Evolutionary conservation across 2,329 filamentous ascomycete species (phyloP).

Genomic region (Periconia digitata): DNA sequence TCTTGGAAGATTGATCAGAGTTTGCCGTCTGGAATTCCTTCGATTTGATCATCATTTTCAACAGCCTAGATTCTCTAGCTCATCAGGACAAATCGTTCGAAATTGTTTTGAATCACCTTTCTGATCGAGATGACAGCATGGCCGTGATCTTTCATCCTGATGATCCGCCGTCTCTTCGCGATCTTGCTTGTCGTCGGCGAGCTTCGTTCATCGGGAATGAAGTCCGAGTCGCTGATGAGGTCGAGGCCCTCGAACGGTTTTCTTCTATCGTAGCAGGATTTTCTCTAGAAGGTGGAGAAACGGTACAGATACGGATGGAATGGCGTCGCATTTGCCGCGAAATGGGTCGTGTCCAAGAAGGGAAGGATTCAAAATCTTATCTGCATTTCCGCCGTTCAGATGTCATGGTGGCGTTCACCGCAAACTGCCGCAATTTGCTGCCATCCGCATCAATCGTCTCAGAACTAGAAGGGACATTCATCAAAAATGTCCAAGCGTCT

Average conservation of each 20-base stretch:
- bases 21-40: too few relatives aligned
- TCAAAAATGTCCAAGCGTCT: slow-evolving; percentile 59
- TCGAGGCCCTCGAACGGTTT: slow-evolving; percentile 55
- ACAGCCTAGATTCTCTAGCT: slow-evolving; percentile 65
- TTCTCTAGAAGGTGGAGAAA: slow-evolving; percentile 32
- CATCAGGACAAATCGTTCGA: slow-evolving; percentile 52
- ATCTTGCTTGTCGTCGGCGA: slow-evolving; percentile 52
- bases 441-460: slow-evolving; percentile 50
- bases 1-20: slow-evolving; percentile 36
- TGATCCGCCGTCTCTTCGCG: slow-evolving; percentile 46
- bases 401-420: slow-evolving; percentile 55
- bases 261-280: slow-evolving; percentile 56
- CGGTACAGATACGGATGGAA: slow-evolving; percentile 36
- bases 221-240: slow-evolving; percentile 48
- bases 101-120: slow-evolving; percentile 53
- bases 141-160: slow-evolving; percentile 61
- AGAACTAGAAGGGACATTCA: slow-evolving; percentile 20
- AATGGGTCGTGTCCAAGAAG: slow-evolving; percentile 46
- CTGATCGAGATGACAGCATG: slow-evolving; percentile 43
- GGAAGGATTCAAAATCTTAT: too few relatives aligned
- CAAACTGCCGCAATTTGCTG: slow-evolving; percentile 47
- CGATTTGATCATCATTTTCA: slow-evolving; percentile 62
- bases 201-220: slow-evolving; percentile 51
- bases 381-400: slow-evolving; percentile 55
- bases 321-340: slow-evolving; percentile 59